phyloP scores from a whole-genome alignment of 345 rosid genomes.

The Gynandropsis gynandra region DNA sequence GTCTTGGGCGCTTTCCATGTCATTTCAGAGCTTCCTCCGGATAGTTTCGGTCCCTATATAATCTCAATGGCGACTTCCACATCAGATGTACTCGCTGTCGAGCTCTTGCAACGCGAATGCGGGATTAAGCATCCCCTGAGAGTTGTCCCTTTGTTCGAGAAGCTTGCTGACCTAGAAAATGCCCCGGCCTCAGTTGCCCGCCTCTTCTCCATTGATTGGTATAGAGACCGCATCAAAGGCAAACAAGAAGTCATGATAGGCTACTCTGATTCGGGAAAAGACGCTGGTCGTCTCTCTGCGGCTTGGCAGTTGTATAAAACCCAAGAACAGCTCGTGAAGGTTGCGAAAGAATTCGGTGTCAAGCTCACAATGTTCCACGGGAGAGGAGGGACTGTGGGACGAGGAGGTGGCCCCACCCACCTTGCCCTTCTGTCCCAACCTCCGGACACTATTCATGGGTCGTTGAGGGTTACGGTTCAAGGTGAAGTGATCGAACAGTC shows the following conservation, averaged over 20 bases:
- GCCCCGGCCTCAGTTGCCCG: slow-evolving; percentile 77
- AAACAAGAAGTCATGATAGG: slow-evolving; percentile 86
- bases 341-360: slow-evolving; percentile 59
- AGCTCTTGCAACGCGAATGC: slow-evolving; percentile 76
- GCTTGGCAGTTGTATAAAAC: slow-evolving; percentile 76
- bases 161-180: slow-evolving; percentile 69
- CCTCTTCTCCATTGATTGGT: slow-evolving; percentile 76
- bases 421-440: slow-evolving; percentile 82
- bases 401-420: slow-evolving; percentile 86
- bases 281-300: slow-evolving; percentile 72
- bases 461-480: slow-evolving; percentile 73
- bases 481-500: slow-evolving; percentile 79
- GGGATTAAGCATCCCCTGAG: slow-evolving; percentile 57
- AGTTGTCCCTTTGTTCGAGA: slow-evolving; percentile 77
- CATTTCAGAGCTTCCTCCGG: slow-evolving; percentile 56
- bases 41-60: slow-evolving; percentile 67
- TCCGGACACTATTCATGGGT: slow-evolving; percentile 73
- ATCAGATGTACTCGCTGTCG: slow-evolving; percentile 72
- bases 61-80: slow-evolving; percentile 81
- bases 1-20: slow-evolving; percentile 64
- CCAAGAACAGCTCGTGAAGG: slow-evolving; percentile 70
- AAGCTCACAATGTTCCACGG: slow-evolving; percentile 84
- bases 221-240: slow-evolving; percentile 56
- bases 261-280: slow-evolving; percentile 82
- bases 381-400: slow-evolving; percentile 78